Evolutionary conservation across 352 stramenopile species (phyloP).

Genomic region (Pythium aquatile): DNA sequence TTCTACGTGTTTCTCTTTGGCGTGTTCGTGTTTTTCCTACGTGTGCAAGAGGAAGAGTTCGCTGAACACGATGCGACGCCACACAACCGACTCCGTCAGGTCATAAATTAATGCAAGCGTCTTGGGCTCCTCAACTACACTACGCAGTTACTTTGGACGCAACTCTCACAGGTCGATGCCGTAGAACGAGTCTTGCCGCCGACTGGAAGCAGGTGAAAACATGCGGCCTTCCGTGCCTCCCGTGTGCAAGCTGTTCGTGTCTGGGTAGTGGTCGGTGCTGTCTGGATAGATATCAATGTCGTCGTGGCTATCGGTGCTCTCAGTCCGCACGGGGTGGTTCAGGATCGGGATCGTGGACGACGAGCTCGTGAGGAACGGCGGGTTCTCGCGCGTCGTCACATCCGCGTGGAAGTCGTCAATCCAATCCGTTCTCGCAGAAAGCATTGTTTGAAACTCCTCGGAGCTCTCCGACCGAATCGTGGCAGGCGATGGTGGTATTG

Average conservation of each 20-base stretch:
- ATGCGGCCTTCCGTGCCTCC: background rate
- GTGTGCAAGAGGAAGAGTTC: slow-evolving; percentile 60
- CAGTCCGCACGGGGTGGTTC: background rate
- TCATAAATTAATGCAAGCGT: slow-evolving; percentile 2
- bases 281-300: slow-evolving; percentile 16
- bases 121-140: no score
- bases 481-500: background rate
- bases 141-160: background rate
- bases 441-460: background rate
- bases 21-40: slow-evolving; percentile 59
- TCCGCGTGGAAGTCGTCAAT: background rate
- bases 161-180: background rate
- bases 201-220: slow-evolving; percentile 5
- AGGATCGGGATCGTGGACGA: slow-evolving; percentile 9
- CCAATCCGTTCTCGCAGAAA: background rate
- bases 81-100: background rate
- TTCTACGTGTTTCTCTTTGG: slow-evolving; percentile 68
- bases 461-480: background rate
- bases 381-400: background rate
- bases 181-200: background rate
- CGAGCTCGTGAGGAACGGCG: background rate
- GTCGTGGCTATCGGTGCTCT: slow-evolving; percentile 1
- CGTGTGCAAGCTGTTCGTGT: background rate
- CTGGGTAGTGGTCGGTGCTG: background rate
- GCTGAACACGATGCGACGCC: slow-evolving; percentile 20